Conservation (phyloP, 1,139 yeast species). For the Eremothecium cymbalariae region DNA sequence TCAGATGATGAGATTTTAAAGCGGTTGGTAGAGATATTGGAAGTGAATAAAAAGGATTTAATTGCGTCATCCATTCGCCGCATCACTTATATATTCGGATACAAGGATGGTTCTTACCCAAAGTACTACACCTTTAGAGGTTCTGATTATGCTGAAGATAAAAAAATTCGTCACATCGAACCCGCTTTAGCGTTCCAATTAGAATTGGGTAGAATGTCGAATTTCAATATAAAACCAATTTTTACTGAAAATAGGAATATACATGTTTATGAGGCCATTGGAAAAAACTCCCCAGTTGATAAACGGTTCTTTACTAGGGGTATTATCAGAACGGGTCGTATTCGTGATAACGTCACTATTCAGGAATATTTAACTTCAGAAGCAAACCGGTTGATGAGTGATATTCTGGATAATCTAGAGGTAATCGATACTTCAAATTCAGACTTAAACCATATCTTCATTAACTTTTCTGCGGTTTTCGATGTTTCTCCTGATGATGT, state of each 20-base stretch:
- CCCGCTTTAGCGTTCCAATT: conserved; percentile 97
- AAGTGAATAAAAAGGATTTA: conserved; percentile 63
- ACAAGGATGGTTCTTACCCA: conserved; percentile 79
- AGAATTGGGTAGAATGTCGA: conserved; percentile 87
- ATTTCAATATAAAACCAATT: conserved; percentile 89
- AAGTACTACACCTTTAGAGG: conserved; percentile 93
- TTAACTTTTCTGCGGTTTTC: conserved; percentile 91
- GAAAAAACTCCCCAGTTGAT: conserved; percentile 88
- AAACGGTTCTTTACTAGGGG: conserved; percentile 96
- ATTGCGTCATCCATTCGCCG: conserved; percentile 73
- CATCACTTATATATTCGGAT: conserved; percentile 82
- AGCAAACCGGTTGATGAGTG: conserved; percentile 92
- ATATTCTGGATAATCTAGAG: conserved; percentile 89
- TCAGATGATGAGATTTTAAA: conserved; percentile 61
- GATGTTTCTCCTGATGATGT: conserved; percentile 92
- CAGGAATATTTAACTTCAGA: conserved; percentile 92
- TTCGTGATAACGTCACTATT: conserved; percentile 85
- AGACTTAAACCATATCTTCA: conserved; percentile 92
- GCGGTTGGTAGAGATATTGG: conserved; percentile 57
- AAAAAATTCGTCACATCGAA: conserved; percentile 93
- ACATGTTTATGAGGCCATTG: conserved; percentile 93
- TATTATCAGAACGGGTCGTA: conserved; percentile 90
- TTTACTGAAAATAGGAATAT: conserved; percentile 95
- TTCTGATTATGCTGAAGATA: conserved; percentile 72
- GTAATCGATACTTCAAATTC: conserved; percentile 91